Evolutionary conservation across 2,329 filamentous ascomycete species (phyloP), one percentile per base, ranked within the genome.

Genomic region (Colletotrichum tanaceti): DNA sequence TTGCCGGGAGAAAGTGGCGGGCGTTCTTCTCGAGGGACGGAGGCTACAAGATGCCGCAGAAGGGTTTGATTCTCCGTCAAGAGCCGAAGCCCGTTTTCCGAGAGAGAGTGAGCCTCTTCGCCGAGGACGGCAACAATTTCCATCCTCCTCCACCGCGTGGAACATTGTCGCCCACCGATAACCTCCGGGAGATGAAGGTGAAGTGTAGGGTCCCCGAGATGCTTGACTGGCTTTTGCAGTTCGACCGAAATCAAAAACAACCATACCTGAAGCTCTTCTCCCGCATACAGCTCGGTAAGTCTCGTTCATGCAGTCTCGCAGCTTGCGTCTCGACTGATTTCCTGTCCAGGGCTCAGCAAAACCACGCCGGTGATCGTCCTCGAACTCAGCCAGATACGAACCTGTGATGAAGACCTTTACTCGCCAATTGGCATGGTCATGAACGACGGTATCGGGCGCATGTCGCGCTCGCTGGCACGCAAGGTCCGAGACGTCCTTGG

Each of bases 401-500:
- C 82, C 41, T 72, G 71, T 9, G 4, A 70, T 5, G 4, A 72
- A 0, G 82, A 86, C 70, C 72, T 86, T 2, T 49, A 75, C 0
- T 85, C 84, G 0, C 78, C 78, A 0, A 75, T 68, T 2, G 71
- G 73, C 0, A 78, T 82, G 9, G 82, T 86, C 0, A 90, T 91
- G 88, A 90, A 90, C 53, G 89, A 91, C 63, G 89, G 92, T 0
- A 90, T 92, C 52, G 87, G 84, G 0, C 79, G 79, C 3, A 90
- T 94, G 72, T 94, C 92, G 0, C 80, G 82, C 4, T 84, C 81
- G 1, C 84, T 92, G 2, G 89, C 87, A 0, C 75, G 78, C 1
- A 79, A 80, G 49, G 82, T 93, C 5, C 83, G 85, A 32, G 74
- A 82, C 0, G 70, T 70, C 0, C 81, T 91, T 10, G 85, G 84